phyloP scores from a whole-genome alignment of 23 red algal species.

The Chondrus crispus region DNA sequence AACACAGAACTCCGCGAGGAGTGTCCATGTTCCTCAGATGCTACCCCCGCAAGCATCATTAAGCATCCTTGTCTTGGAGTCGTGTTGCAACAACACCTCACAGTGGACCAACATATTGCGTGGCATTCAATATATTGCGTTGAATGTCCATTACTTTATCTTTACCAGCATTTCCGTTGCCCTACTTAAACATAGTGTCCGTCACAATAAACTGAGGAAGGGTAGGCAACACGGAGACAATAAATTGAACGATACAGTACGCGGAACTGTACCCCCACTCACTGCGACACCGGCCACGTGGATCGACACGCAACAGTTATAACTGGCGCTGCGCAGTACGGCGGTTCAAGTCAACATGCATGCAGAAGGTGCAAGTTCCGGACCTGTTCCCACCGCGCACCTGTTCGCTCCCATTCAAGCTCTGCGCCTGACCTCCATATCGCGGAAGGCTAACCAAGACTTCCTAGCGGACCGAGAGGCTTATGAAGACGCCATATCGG shows the following conservation, averaged over 20 bases:
- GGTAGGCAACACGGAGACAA: neutral
- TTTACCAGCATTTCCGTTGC: neutral
- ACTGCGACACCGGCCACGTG: neutral
- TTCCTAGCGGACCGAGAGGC: neutral
- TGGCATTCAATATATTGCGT: neutral
- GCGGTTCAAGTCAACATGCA: neutral
- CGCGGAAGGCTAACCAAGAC: constrained; percentile 12
- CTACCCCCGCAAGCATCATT: too few relatives aligned
- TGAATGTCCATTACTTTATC: neutral
- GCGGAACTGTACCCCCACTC: neutral
- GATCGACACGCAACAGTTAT: constrained; percentile 39
- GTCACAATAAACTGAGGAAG: neutral
- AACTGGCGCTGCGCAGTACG: neutral
- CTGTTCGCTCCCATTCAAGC: constrained; percentile 47
- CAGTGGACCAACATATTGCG: neutral
- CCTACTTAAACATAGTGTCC: neutral
- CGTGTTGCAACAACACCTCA: too few relatives aligned
- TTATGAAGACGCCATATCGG: neutral
- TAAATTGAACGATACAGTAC: neutral
- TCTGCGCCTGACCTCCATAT: neutral
- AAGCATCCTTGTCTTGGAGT: too few relatives aligned
- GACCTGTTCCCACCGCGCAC: neutral
- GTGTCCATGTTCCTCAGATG: too few relatives aligned
- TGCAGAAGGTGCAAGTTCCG: neutral
- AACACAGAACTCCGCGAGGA: too few relatives aligned